Evolutionary conservation across 352 stramenopile species (phyloP), one percentile per base, ranked within the genome.

Genomic region (Phytophthora citricola): DNA sequence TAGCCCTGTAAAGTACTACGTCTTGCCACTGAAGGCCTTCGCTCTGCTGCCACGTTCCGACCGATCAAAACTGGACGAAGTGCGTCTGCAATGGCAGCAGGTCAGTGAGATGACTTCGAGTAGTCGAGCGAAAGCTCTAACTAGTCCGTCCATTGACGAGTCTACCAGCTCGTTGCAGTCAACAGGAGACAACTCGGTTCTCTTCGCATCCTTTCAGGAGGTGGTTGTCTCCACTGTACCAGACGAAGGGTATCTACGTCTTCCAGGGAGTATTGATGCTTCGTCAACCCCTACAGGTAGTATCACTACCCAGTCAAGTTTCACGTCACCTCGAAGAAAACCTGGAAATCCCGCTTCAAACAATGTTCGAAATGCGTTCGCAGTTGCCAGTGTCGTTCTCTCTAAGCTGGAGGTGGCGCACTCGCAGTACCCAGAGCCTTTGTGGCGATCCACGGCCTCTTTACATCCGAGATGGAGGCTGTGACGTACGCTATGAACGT

Each of bases 351-450:
- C 6, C 29, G 7, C 3, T 36, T 1, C 31, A 14, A 36, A 8
- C 31, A 36, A 36, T 36, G 8, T 9, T 14, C 31, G 31, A 14
- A 51, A 58, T 32, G 8, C 69, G 0, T 90, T 90, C 51, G 81
- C 79, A 3, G 71, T 85, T 43, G 73, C 65, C n/a, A 87, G 81
- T 51, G 73, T 90, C 12, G 71, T 91, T 22, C 65, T 92, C 4
- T 87, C 79, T 2, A 78, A 78, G 36, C 72, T 52, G 3, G 73
- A 90, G 41, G 72, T 77, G 14, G 65, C 61, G 31, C 68, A 80
- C 15, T 69, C 73, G 8, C 63, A 58, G n/a, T 76, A 75, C 26
- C 73, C 82, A 4, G 81, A 86, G 50, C 79, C 84, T 3, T 89
- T 5, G 27, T 93, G 1, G 81, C 70, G 11, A 63, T 93, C 1